Evolutionary conservation across 176 grass and related monocot species (phyloP).

Genomic region (Oropetium thomaeum): DNA sequence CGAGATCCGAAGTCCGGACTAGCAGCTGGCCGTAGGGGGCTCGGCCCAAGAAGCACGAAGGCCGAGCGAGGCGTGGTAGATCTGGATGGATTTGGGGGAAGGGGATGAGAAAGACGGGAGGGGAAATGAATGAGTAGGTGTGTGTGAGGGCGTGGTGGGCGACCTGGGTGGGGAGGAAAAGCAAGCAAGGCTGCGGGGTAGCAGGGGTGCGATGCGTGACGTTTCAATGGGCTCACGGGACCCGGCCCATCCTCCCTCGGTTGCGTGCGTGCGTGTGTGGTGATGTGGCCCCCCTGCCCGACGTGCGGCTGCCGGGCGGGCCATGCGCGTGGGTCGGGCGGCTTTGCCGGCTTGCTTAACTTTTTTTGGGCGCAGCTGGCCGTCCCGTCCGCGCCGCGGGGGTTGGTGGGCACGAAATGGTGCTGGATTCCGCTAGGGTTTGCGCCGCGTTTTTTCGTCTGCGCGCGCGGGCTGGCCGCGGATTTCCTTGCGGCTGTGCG

Average conservation of each 20-base stretch:
- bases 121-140: background rate
- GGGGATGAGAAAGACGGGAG: background rate
- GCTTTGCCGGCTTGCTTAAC: background rate
- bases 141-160: background rate
- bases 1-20: background rate
- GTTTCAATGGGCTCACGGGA: slow-evolving; percentile 6
- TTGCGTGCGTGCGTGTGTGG: no score
- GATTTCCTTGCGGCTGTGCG: background rate
- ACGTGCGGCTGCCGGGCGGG: background rate
- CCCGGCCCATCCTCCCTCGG: background rate
- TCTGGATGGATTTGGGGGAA: background rate
- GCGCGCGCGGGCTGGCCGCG: background rate
- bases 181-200: background rate
- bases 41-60: slow-evolving; percentile 15
- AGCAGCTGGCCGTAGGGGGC: background rate
- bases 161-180: background rate
- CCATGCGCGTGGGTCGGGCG: background rate
- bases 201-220: background rate
- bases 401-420: background rate
- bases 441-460: no score
- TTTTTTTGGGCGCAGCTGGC: background rate
- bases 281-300: background rate
- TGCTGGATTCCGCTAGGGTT: background rate
- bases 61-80: background rate
- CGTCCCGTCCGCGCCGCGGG: background rate